Conservation (phyloP, 2,329 filamentous ascomycete species). For the Erysiphe neolycopersici region DNA sequence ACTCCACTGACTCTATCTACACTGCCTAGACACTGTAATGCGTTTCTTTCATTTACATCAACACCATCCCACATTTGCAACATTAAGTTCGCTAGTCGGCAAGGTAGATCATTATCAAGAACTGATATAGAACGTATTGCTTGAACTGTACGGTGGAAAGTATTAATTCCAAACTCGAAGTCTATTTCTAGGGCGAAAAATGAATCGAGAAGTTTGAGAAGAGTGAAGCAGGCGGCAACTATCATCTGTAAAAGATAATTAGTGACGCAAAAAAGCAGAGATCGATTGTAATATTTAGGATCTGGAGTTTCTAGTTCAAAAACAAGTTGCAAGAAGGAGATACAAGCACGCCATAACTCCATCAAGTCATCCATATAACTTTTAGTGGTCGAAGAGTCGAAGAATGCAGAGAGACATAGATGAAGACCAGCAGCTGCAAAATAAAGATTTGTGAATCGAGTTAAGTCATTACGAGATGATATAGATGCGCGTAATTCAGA, state of each 20-base stretch:
- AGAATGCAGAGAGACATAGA: constrained; percentile 54
- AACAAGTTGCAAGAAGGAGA: constrained; percentile 34
- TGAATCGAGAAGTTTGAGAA: constrained; percentile 54
- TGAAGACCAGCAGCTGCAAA: constrained; percentile 49
- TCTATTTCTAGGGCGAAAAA: constrained; percentile 51
- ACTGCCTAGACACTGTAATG: constrained; percentile 18
- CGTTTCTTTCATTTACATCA: constrained; percentile 13
- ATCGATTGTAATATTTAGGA: constrained; percentile 16
- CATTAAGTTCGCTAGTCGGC: constrained; percentile 60
- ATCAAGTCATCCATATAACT: constrained; percentile 51
- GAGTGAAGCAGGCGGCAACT: constrained; percentile 50
- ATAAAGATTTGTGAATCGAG: constrained; percentile 34
- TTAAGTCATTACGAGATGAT: constrained; percentile 26
- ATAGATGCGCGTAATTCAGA: constrained; percentile 34
- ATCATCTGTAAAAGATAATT: constrained; percentile 71
- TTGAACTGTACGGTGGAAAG: constrained; percentile 45
- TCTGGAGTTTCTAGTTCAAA: constrained; percentile 27
- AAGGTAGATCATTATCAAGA: constrained; percentile 51
- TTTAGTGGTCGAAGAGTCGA: constrained; percentile 45
- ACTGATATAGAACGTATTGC: constrained; percentile 49
- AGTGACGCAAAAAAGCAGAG: constrained; percentile 35
- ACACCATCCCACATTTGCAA: constrained; percentile 58
- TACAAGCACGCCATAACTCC: constrained; percentile 46
- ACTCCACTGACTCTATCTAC: constrained; percentile 11
- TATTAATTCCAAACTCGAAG: constrained; percentile 33